A percentile compares a stretch with the other conserved stretches of the same genome.
Evolutionary conservation across 805 yeast genomes (phyloP).

Genomic region (Yamadazyma laniorum): DNA sequence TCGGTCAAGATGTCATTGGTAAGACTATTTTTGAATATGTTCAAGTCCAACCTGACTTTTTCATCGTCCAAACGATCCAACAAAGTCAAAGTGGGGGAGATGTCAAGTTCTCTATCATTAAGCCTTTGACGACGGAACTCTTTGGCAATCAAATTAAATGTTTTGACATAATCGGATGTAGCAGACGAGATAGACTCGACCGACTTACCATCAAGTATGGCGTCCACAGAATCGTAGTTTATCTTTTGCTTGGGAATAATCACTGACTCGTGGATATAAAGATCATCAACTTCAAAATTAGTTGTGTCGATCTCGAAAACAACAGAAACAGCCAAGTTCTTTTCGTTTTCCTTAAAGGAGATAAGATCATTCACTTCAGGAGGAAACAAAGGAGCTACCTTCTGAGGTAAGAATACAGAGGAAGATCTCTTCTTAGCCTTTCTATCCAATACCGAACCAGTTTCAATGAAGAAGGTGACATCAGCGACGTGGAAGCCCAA

Average conservation of each 20-base stretch:
- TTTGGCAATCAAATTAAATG: conserved; percentile 61
- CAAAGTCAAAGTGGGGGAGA: conserved; percentile 56
- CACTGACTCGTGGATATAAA: conserved; percentile 72
- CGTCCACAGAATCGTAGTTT: conserved; percentile 54
- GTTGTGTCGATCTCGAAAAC: conserved; percentile 75
- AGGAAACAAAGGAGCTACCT: conserved; percentile 66
- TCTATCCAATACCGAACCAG: conserved; percentile 76
- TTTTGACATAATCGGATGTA: conserved; percentile 62
- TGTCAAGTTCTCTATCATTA: conserved; percentile 46
- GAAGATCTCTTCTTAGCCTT: conserved; percentile 89
- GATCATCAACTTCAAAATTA: conserved; percentile 68
- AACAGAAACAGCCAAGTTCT: conserved; percentile 70
- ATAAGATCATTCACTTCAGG: conserved; percentile 54
- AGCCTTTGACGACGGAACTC: conserved; percentile 71
- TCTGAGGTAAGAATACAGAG: conserved; percentile 84
- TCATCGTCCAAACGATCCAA: conserved; percentile 86
- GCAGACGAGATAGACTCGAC: conserved; percentile 44
- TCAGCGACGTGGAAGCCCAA: conserved; percentile 87
- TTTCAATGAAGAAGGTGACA: conserved; percentile 66
- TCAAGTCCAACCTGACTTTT: conserved; percentile 65
- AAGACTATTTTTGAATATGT: conserved; percentile 61
- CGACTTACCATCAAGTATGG: conserved; percentile 37
- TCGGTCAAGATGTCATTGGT: conserved; percentile 67
- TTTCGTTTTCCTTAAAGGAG: conserved; percentile 60
- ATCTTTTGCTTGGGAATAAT: conserved; percentile 63